Evolutionary conservation across 192 early-diverging fungal species (phyloP), one percentile per base, ranked within the genome.

Genomic region (Backusella tuberculispora): DNA sequence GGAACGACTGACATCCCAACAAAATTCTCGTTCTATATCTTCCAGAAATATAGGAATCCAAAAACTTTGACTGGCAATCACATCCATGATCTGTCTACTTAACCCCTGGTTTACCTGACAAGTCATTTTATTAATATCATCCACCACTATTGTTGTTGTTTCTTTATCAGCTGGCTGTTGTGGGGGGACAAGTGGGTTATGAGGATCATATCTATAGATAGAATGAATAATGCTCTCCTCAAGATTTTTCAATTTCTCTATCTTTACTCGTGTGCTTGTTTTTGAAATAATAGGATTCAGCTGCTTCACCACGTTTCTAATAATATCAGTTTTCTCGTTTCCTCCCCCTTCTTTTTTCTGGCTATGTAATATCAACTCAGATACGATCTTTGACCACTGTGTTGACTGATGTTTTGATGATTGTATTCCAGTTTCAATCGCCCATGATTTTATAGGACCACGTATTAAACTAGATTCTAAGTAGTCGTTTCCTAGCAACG

Each of bases 1-100:
- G 34, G 80, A 74, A 44, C 80, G 73, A 6, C 84, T 83, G 1
- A 76, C 75, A 24, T 80, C 14, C 83, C 84, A 84, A 26, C 81
- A 77, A 34, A 67, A 76, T 67, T 79, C 81, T 29, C 76, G 72
- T 47, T 81, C 75, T 15, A 75, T 69, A 46, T 88, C 86, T 68
- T 88, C 86, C 44, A 88, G 38, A 69, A 85, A 84, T 3, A 83
- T 73, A n/a, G 73, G 74, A 29, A 79, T 79, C 86, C 86, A 88
- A 64, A 85, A 85, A 66, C 73, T 80, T 24, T 65, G 42, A 38
- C 63, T 81, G 2, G 60, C 69, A 7, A 82, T 63, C 13, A 83
- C 76, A 74, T 88, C 84, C 77, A 85, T 73, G 19, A 84, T 71
- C 48, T 85, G 81, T 75, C 79, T 77, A 45, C 81, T 85, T 37